These are phyloP conservation scores for Spinacia oleracea DNA, from an alignment of 179 eudicot species.

Conservation along the genomic window DNA sequence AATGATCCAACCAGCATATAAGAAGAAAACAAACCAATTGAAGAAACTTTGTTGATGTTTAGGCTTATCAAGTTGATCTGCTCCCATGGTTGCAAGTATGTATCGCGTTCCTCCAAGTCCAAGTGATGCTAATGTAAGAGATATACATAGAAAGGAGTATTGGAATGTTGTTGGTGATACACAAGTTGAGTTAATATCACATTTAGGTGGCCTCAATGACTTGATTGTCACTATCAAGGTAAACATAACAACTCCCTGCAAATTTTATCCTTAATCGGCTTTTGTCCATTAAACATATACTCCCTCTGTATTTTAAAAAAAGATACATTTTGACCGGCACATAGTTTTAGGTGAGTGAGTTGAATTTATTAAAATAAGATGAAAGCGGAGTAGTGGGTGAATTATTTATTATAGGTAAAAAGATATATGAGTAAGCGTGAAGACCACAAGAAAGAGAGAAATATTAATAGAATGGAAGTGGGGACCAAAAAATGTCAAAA, in stretches of 20 bases:
- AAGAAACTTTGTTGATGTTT: slow-evolving; percentile 39
- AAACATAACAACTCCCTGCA: slow-evolving; percentile 40
- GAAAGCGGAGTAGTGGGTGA: too few relatives aligned
- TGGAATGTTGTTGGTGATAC: slow-evolving; percentile 31
- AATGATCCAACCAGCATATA: slow-evolving; percentile 30
- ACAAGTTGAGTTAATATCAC: slow-evolving; percentile 29
- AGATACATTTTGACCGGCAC: too few relatives aligned
- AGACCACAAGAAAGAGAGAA: too few relatives aligned
- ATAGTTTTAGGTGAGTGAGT: too few relatives aligned
- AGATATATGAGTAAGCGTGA: too few relatives aligned
- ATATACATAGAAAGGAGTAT: slow-evolving; percentile 30
- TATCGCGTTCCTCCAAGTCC: slow-evolving; percentile 47
- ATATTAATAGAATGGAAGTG: too few relatives aligned
- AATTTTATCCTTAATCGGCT: background rate
- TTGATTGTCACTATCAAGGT: slow-evolving; percentile 36
- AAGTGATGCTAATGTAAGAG: slow-evolving; percentile 33
- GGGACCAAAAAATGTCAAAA: too few relatives aligned
- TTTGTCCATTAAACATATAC: too few relatives aligned
- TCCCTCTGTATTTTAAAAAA: too few relatives aligned
- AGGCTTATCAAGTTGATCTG: slow-evolving; percentile 43
- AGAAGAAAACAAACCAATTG: slow-evolving; percentile 44
- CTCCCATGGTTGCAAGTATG: slow-evolving; percentile 48
- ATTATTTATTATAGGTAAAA: too few relatives aligned
- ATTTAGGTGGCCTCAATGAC: slow-evolving; percentile 39
- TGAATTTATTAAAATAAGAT: too few relatives aligned